phyloP scores from a whole-genome alignment of 2,329 filamentous ascomycete genomes.

The Didymella sp. region DNA sequence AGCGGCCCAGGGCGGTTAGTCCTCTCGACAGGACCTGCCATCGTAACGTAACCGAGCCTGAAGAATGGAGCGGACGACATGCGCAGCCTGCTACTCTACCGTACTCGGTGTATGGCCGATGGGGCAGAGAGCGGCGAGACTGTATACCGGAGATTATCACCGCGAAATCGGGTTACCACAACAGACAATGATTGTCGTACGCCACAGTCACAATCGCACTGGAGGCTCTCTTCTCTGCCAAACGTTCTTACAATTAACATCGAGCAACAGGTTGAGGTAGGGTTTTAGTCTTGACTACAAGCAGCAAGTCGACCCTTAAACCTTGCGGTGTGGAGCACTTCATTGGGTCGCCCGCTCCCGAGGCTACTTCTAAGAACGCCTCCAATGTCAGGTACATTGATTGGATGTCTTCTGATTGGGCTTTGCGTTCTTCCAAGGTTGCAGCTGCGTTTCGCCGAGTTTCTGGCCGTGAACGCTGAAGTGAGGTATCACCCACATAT shows the following conservation, averaged over 20 bases:
- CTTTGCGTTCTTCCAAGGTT: not conserved
- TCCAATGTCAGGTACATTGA: constrained; percentile 15
- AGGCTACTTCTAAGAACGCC: constrained; percentile 17
- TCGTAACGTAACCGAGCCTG: constrained; percentile 8
- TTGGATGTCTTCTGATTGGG: constrained; percentile 8
- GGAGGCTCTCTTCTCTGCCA: constrained; percentile 1
- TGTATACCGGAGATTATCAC: constrained; percentile 6
- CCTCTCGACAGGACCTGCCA: constrained; percentile 9
- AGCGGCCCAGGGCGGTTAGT: constrained; percentile 7
- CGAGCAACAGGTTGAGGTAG: constrained; percentile 19
- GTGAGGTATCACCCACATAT: constrained; percentile 4
- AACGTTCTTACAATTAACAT: constrained; percentile 12
- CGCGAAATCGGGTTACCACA: constrained; percentile 5
- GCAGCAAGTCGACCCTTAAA: constrained; percentile 23
- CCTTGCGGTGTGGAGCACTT: constrained; percentile 6
- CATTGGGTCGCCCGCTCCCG: constrained; percentile 18
- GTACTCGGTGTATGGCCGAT: constrained; percentile 7
- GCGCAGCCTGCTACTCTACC: not conserved
- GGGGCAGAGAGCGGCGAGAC: constrained; percentile 7
- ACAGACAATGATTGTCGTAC: constrained; percentile 1
- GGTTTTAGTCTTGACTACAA: constrained; percentile 23
- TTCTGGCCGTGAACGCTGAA: constrained; percentile 9
- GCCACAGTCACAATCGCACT: not conserved
- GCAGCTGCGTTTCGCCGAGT: constrained; percentile 15
- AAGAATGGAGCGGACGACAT: constrained; percentile 11